Base-by-base conservation (phyloP, 2,329 filamentous ascomycete species). In the Canariomyces notabilis region DNA sequence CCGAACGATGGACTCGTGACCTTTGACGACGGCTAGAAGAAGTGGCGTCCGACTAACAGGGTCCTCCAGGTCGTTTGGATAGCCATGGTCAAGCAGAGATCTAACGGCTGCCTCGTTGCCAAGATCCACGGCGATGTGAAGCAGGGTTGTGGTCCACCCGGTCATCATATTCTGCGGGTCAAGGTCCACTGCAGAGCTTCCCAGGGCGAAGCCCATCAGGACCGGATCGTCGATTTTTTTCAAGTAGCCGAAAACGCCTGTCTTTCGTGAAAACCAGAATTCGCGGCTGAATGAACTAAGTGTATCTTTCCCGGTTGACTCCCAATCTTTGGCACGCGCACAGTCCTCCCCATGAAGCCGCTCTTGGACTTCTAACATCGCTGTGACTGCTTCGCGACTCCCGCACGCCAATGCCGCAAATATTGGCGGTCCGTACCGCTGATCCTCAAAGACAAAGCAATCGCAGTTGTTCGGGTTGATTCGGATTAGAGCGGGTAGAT, bases 351-450 rank as follows among this genome's bases (percentile, higher is more conserved):
- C 7, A 12, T 5, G 26, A 29, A 8, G 9, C 9, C 8, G 14
- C 16, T 11, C 16, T 16, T 36, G 20, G 23, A 16, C 11, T 19
- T 34, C 21, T 20, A 52, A n/a, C 11, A 49, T 20, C 34, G 36
- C 20, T 29, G 14, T 9, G n/a, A 37, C 35, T 21, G 53, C 48
- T 26, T 50, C 22, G 22, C 46, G 15, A 29, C 45, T 50, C 1
- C 20, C 12, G 6, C 29, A 48, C 5, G 45, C 49, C 18, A 54
- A 15, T 6, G 54, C 49, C 5, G 48, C 54, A 22, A 54, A 44
- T 0, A 56, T 12, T 4, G 54, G 49, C 20, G 39, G 20, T n/a
- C 43, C 45, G 36, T 54, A 50, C 3, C 46, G 42, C 31, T 34
- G 19, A 5, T 23, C 18, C 4, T 22, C 19, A 1, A 23, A 4